Evolutionary conservation across 1,139 yeast genomes (phyloP), one percentile per base, ranked within the genome.

Genomic region (Hemisphaericaspora subhashii): DNA sequence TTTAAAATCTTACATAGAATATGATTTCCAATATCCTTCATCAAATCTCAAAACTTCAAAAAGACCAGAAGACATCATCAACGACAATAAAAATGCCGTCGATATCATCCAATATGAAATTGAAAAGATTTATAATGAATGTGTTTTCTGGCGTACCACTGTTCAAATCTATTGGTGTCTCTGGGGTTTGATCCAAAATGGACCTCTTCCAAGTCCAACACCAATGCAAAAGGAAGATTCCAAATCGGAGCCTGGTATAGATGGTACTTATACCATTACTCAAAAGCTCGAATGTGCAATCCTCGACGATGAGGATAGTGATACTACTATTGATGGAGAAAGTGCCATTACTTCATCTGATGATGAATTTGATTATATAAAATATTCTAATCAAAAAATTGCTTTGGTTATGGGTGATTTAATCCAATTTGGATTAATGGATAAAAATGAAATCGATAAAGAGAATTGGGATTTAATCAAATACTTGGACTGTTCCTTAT

Each of bases 131-230:
- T 78, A 77, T 54, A 79, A 83, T 50, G 86, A 86, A 47, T 75
- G 83, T 31, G 65, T 80, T 7, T 71, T 72, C 40, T 92, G 98
- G 96, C 76, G 97, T 52, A 79, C 94, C 1, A 69, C 88, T 0
- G 94, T 81, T 13, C 85, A 84, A 39, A 70, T 87, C 4, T 79
- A 76, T 55, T 92, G 98, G 98, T 75, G 85, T 20, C 58, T 89
- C 20, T 92, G 98, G 98, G 98, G 96, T 0, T 72, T 92, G 39
- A 78, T 92, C 32, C 95, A 86, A 61, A 75, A 78, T 54, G 86
- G 86, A 3, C 70, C 73, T 2, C 39, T 61, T 6, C 45, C 51
- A 21, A 37, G 47, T n/a, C 31, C 36, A 3, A 27, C 41, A 9
- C 36, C 31, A 11, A 12, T 24, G 27, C 14, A n/a, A 9, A n/a